phyloP scores from a whole-genome alignment of 768 basidiomycete genomes.

The Mycena crocata region DNA sequence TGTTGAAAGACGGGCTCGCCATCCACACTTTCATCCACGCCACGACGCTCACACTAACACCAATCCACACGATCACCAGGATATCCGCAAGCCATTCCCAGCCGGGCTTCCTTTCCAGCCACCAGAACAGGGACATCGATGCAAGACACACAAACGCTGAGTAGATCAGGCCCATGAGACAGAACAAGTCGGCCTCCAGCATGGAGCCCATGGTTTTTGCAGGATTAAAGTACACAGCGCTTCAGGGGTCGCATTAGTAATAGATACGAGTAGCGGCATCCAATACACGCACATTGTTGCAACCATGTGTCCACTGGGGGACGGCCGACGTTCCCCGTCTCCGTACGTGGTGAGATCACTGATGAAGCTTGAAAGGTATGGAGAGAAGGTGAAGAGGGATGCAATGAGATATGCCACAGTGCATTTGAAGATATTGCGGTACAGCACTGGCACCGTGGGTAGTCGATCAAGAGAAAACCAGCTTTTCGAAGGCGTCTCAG shows the following conservation, averaged over 20 bases:
- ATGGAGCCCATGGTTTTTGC: constrained; percentile 94
- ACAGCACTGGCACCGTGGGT: constrained; percentile 59
- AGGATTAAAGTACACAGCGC: constrained; percentile 91
- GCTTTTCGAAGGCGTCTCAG: constrained; percentile 10
- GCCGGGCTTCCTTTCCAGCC: constrained; percentile 76
- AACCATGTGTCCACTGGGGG: constrained; percentile 90
- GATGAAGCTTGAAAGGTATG: constrained; percentile 76
- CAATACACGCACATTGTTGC: constrained; percentile 83
- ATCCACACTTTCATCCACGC: constrained; percentile 97
- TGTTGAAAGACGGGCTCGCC: constrained; percentile 83
- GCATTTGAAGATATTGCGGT: constrained; percentile 90
- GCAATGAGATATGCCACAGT: constrained; percentile 90
- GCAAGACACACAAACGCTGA: constrained; percentile 79
- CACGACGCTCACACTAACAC: constrained; percentile 80
- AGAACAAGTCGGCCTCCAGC: constrained; percentile 91
- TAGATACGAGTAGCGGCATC: not conserved
- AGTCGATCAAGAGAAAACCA: constrained; percentile 34
- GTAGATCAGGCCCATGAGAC: constrained; percentile 75
- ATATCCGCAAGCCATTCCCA: constrained; percentile 82
- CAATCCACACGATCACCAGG: constrained; percentile 85
- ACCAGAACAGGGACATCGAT: constrained; percentile 85
- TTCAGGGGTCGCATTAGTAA: constrained; percentile 38
- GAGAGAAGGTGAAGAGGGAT: constrained; percentile 93
- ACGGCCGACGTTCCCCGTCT: constrained; percentile 64
- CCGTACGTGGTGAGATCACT: constrained; percentile 67